phyloP scores from a whole-genome alignment of 805 yeast genomes.

The Wickerhamiella qilinensis region DNA sequence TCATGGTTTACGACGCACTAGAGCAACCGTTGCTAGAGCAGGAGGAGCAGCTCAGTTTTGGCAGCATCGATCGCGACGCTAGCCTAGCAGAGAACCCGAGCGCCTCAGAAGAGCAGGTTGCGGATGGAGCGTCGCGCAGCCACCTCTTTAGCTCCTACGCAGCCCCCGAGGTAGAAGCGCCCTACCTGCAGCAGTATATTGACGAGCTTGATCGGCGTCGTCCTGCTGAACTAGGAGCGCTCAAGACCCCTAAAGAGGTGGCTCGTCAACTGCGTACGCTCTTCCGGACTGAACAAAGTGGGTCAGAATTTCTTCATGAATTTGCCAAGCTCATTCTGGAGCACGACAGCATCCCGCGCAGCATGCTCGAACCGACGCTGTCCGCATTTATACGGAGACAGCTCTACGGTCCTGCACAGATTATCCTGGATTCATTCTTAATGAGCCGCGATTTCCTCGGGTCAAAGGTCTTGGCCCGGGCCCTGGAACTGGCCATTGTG shows the following conservation, averaged over 20 bases:
- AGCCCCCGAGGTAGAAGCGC: background rate
- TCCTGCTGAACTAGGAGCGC: too few relatives aligned
- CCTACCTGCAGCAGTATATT: background rate
- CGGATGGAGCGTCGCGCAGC: background rate
- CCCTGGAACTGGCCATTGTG: background rate
- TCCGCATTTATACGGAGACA: conserved; percentile 12
- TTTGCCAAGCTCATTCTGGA: conserved; percentile 12
- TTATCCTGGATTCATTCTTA: conserved; percentile 16
- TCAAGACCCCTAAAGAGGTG: background rate
- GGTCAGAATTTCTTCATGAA: conserved; percentile 8
- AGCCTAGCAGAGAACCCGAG: background rate
- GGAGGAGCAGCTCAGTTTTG: conserved; percentile 8
- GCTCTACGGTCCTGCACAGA: conserved; percentile 14
- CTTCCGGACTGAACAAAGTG: background rate
- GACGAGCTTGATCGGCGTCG: conserved; percentile 1
- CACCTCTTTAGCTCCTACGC: conserved; percentile 1
- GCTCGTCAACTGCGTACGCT: background rate
- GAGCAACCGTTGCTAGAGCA: conserved; percentile 15
- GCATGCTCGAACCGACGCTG: conserved; percentile 15
- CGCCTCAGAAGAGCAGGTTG: background rate
- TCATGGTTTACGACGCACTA: conserved; percentile 17
- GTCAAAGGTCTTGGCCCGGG: background rate
- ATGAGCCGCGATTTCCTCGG: conserved; percentile 5
- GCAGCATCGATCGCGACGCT: background rate
- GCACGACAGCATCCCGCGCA: conserved; percentile 13